Evolutionary conservation across 192 early-diverging fungal genomes (phyloP).

Genomic region (Entophlyctis helioformis): DNA sequence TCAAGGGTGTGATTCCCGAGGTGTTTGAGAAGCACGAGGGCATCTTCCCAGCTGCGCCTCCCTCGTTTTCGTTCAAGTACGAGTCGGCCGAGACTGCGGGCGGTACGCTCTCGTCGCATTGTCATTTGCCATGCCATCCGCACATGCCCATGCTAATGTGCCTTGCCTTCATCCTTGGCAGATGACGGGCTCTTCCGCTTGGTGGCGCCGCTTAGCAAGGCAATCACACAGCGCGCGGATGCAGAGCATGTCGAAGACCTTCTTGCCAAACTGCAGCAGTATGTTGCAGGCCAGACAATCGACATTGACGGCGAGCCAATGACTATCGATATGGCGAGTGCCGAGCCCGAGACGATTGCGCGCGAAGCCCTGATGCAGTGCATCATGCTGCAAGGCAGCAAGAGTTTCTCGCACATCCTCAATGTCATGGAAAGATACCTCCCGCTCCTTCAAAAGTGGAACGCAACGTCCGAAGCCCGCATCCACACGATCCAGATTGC

Average conservation of each 20-base stretch:
- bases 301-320: conserved; percentile 2
- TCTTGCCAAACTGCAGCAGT: too few species aligned
- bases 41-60: conserved; percentile 52
- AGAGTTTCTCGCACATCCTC: conserved; percentile 87
- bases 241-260: too few species aligned
- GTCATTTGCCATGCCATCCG: too few species aligned
- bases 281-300: too few species aligned
- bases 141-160: too few species aligned
- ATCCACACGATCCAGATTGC: conserved; percentile 65
- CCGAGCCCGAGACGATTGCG: conserved; percentile 18
- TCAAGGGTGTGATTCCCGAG: conserved; percentile 65
- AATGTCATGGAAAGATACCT: conserved; percentile 82
- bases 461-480: conserved; percentile 49
- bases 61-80: conserved; percentile 62
- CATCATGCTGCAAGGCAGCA: conserved; percentile 76
- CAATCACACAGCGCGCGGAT: too few species aligned
- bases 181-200: too few species aligned
- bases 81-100: conserved; percentile 27
- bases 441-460: conserved; percentile 43
- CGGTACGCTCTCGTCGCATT: too few species aligned
- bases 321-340: too few species aligned
- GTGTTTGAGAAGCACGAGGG: conserved; percentile 28
- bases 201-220: too few species aligned
- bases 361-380: conserved; percentile 71
- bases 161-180: too few species aligned